These are phyloP conservation scores for Podospora anserina DNA, from an alignment of 495 filamentous ascomycete genomes.

Conservation along the genomic window DNA sequence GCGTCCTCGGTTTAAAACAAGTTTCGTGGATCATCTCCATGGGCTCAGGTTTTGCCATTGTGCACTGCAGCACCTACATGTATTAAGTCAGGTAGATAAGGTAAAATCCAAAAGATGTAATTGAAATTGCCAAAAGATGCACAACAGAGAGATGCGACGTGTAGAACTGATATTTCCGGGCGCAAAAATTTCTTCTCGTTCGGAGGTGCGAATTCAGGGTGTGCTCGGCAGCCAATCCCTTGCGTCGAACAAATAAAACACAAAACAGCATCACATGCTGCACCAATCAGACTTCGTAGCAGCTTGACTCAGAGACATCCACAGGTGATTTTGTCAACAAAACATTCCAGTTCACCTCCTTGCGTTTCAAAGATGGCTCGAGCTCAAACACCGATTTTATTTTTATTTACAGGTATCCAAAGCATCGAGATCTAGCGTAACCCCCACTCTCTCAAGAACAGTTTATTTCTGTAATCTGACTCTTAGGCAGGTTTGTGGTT, in stretches of 20 bases:
- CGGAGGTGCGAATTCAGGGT: background rate
- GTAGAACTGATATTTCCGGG: no score
- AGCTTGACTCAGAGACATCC: background rate
- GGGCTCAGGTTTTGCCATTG: background rate
- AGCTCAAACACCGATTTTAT: background rate
- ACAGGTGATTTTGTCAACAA: background rate
- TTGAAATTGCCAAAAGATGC: no score
- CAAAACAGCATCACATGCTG: background rate
- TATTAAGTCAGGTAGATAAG: no score
- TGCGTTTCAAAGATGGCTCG: no score
- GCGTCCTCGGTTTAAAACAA: background rate
- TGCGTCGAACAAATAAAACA: background rate
- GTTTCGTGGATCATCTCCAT: slow-evolving; percentile 11
- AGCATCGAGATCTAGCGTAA: no score
- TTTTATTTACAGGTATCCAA: background rate
- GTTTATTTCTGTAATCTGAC: slow-evolving; percentile 24
- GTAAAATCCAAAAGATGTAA: no score
- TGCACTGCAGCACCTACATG: background rate
- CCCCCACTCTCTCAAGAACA: background rate
- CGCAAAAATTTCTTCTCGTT: background rate
- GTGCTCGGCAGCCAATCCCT: background rate
- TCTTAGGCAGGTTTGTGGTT: slow-evolving; percentile 23
- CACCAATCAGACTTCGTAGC: background rate
- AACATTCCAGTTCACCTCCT: background rate
- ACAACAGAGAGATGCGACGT: no score